phyloP scores from a whole-genome alignment of 2,329 filamentous ascomycete species.

The Sordariomycetes sp. region DNA sequence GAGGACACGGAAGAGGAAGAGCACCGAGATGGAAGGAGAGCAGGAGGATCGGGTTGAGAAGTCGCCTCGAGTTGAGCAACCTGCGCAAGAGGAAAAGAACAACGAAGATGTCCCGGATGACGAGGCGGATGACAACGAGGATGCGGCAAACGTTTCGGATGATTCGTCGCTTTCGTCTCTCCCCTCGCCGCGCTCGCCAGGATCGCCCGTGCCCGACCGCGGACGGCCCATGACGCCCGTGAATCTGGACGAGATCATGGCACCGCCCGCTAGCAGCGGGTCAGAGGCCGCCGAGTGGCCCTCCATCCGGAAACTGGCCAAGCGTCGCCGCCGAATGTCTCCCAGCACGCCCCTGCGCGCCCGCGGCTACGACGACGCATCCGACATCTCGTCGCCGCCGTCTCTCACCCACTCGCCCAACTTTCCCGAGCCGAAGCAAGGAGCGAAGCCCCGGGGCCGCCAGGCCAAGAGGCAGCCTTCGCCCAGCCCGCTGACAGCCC shows the following conservation, averaged over 20 bases:
- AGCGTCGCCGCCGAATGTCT: constrained; percentile 28
- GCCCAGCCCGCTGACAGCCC: constrained; percentile 37
- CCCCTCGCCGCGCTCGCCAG: constrained; percentile 13
- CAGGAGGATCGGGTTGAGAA: constrained; percentile 25
- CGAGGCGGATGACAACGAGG: constrained; percentile 8
- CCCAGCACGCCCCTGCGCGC: constrained; percentile 22
- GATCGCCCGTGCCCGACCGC: constrained; percentile 10
- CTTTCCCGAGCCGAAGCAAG: constrained; percentile 16
- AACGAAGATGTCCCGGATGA: constrained; percentile 9
- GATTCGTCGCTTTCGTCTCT: constrained; percentile 23
- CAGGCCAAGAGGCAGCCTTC: constrained; percentile 21
- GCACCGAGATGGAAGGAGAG: constrained; percentile 28
- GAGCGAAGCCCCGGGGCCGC: constrained; percentile 18
- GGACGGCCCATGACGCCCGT: constrained; percentile 29
- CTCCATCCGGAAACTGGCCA: constrained; percentile 37
- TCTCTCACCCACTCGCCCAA: constrained; percentile 59
- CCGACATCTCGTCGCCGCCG: constrained; percentile 51
- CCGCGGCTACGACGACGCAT: constrained; percentile 21
- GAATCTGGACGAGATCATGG: constrained; percentile 35
- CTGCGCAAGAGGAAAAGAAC: constrained; percentile 7
- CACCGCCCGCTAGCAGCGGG: constrained; percentile 44
- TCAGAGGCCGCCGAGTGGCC: constrained; percentile 38
- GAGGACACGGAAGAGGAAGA: constrained; percentile 41
- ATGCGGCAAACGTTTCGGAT: constrained; percentile 5
- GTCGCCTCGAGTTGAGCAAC: constrained; percentile 16